A percentile compares a stretch with the other conserved stretches of the same genome.
phyloP scores from a whole-genome alignment of 108 stramenopile species.

The Cyclotella choctawhatcheeana region DNA sequence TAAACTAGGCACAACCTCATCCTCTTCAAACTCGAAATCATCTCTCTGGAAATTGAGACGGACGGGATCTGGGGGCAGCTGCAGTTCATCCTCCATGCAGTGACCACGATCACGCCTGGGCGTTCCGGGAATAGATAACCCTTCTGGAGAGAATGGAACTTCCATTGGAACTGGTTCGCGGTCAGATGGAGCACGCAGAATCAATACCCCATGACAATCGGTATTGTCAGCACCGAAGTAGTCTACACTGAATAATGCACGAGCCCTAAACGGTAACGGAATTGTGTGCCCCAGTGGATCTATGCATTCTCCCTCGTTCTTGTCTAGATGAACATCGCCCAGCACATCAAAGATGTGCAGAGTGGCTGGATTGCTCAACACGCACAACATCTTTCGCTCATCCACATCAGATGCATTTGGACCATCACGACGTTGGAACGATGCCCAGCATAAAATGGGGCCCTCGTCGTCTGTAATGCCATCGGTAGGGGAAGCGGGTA shows the following conservation, averaged over 20 bases:
- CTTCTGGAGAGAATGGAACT: neutral
- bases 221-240: neutral
- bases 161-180: conserved; percentile 8
- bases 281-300: conserved; percentile 70
- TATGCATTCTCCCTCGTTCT: conserved; percentile 15
- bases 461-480: neutral
- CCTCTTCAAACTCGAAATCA: conserved; percentile 1
- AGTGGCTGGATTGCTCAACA: conserved; percentile 60
- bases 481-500: neutral
- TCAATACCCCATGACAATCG: conserved; percentile 49
- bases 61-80: conserved; percentile 62
- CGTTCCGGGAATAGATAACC: neutral
- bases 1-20: conserved; percentile 54
- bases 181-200: conserved; percentile 24
- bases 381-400: conserved; percentile 65
- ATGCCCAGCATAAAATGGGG: conserved; percentile 69
- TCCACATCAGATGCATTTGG: neutral
- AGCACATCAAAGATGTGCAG: conserved; percentile 73
- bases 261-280: conserved; percentile 73
- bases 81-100: conserved; percentile 22
- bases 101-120: neutral
- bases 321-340: conserved; percentile 21
- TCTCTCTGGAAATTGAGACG: conserved; percentile 8
- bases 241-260: conserved; percentile 52
- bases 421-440: conserved; percentile 47